Conservation (phyloP, 2,329 filamentous ascomycete species). For the Diaporthe ampelina region DNA sequence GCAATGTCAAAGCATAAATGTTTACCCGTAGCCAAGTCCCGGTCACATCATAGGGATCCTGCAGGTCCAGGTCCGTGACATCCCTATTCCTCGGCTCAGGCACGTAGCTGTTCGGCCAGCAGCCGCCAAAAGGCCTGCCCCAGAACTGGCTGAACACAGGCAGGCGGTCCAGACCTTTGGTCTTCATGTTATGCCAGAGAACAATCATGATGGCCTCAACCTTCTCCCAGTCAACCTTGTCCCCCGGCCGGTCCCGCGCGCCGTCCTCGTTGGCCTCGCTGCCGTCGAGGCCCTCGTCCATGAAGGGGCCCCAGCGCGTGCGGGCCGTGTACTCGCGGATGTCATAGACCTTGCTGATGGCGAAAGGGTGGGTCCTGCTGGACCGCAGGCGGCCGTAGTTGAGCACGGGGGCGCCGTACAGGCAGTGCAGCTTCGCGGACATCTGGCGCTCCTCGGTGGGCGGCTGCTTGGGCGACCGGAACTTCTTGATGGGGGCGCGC, state of each 20-base stretch:
- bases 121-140: constrained; percentile 68
- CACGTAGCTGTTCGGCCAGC: constrained; percentile 65
- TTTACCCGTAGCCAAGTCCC: constrained; percentile 79
- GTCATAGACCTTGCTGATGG: constrained; percentile 80
- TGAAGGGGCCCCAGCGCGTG: constrained; percentile 80
- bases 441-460: constrained; percentile 67
- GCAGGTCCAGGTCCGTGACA: constrained; percentile 60
- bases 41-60: constrained; percentile 79
- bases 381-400: constrained; percentile 53
- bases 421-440: constrained; percentile 78
- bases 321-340: constrained; percentile 74
- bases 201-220: constrained; percentile 81
- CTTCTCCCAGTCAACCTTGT: constrained; percentile 83
- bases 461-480: constrained; percentile 40
- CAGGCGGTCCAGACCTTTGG: constrained; percentile 59
- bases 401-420: constrained; percentile 74
- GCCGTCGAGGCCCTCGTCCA: constrained; percentile 66
- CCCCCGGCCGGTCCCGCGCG: constrained; percentile 42
- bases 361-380: constrained; percentile 68
- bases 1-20: too few species aligned
- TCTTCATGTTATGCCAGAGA: constrained; percentile 72
- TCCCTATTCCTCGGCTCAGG: constrained; percentile 53
- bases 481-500: constrained; percentile 51
- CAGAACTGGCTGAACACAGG: constrained; percentile 67
- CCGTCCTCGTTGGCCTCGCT: constrained; percentile 8